Base-by-base conservation (phyloP, 257 asterid species). In the Coffea canephora region DNA sequence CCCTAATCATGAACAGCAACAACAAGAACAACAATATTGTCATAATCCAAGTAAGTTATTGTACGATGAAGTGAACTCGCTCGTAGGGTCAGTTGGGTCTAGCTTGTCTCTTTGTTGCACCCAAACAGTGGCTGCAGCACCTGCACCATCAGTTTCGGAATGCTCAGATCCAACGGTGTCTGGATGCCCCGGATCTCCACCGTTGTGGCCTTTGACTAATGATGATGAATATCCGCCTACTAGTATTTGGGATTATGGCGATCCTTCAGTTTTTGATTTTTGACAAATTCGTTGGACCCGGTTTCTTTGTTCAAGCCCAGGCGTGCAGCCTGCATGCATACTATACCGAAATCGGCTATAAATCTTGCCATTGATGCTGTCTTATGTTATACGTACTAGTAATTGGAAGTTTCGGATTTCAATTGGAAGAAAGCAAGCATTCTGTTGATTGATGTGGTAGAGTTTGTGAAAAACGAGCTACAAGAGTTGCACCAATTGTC, bases 221-320 rank as follows among this genome's bases (percentile, higher is more conserved):
- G 96, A 95, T 6, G 95, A 90, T 36, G 96, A 88, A 48, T 88
- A 88, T 59, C 83, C 90, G 1, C 36, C 91, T 4, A 61, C 89
- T 1, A 82, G 84, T 66, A 83, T 91, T 62, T 95, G 99, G 99
- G 97, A 95, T 73, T 88, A 90, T 49, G 82, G 86, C 1, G 95
- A 94, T 81, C 92, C 92, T 0, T 92, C 86, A 88, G 86, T 92
- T 73, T 94, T 90, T 64, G 98, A 93, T 81, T 82, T 91, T 70
- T 92, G 89, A 91, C 11, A 7, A 48, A 69, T 48, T 27, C n/a
- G 3, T 16, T 12, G 3, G 19, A 23, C 19, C 25, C 6, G 49
- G 5, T 55, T 34, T 34, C 68, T 12, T 57, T 21, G 31, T 13
- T 43, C 55, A 45, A 45, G n/a, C 27, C 5, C 1, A 43, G 25